These are phyloP conservation scores for Vitis hybrid DNA, from an alignment of 177 flowering plant genomes.

Conservation along the genomic window DNA sequence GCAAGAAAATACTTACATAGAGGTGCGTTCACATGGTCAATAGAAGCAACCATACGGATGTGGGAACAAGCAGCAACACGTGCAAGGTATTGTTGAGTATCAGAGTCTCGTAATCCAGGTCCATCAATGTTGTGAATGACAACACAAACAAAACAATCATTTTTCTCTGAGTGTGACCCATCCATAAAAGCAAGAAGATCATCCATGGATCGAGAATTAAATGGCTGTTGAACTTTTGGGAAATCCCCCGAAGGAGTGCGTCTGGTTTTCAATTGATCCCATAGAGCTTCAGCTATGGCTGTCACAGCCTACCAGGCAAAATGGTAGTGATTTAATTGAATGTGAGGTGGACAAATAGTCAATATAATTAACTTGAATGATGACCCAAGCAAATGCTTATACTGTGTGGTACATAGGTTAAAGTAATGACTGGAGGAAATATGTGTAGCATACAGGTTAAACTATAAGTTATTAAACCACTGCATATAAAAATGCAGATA, in stretches of 20 bases:
- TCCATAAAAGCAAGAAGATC: slow-evolving; percentile 76
- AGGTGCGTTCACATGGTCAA: slow-evolving; percentile 92
- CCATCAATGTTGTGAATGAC: slow-evolving; percentile 92
- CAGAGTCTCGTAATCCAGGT: slow-evolving; percentile 84
- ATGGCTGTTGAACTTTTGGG: slow-evolving; percentile 60
- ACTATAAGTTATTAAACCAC: neutral
- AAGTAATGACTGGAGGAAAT: no score
- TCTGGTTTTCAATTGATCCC: slow-evolving; percentile 62
- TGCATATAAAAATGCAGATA: no score
- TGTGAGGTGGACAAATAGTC: neutral
- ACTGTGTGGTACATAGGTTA: neutral
- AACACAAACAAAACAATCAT: slow-evolving; percentile 61
- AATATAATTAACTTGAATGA: no score
- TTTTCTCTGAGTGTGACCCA: slow-evolving; percentile 42
- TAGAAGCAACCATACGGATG: slow-evolving; percentile 79
- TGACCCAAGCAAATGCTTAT: no score
- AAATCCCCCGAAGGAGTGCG: slow-evolving; percentile 27
- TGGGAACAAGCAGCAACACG: slow-evolving; percentile 78
- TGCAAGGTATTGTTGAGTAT: slow-evolving; percentile 82
- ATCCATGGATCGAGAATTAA: slow-evolving; percentile 69
- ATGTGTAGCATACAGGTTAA: neutral
- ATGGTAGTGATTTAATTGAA: neutral
- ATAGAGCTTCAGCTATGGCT: slow-evolving; percentile 71
- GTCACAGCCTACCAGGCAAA: slow-evolving; percentile 52
- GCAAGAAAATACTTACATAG: slow-evolving; percentile 58